These are phyloP conservation scores for Phytopythium litorale DNA, from an alignment of 352 stramenopile genomes.

Conservation along the genomic window DNA sequence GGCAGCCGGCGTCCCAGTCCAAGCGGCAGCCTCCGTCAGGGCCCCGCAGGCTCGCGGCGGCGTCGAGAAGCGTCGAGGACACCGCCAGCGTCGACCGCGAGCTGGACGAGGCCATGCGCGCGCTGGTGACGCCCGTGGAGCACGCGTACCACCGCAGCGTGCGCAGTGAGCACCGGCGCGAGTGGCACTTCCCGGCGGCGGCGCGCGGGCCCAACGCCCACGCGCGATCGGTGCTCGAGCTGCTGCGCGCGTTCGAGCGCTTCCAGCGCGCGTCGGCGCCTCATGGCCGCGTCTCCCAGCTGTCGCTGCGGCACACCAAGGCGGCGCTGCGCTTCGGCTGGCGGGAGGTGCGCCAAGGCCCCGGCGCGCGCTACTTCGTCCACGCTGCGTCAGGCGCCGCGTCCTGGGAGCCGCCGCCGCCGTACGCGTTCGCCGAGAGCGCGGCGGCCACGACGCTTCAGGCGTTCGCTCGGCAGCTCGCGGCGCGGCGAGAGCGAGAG, in stretches of 20 bases:
- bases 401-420: slow-evolving; percentile 47
- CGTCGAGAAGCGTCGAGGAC: not conserved
- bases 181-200: slow-evolving; percentile 45
- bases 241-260: slow-evolving; percentile 32
- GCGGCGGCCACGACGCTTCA: slow-evolving; percentile 63
- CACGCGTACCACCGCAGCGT: slow-evolving; percentile 53
- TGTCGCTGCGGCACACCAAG: slow-evolving; percentile 43
- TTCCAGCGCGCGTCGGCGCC: slow-evolving; percentile 21
- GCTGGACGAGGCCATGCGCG: not conserved
- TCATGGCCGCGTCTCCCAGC: slow-evolving; percentile 14
- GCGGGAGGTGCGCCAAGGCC: slow-evolving; percentile 24
- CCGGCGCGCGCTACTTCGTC: slow-evolving; percentile 35
- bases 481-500: slow-evolving; percentile 29
- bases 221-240: slow-evolving; percentile 30
- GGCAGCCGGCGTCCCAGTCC: not conserved
- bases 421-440: slow-evolving; percentile 68
- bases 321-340: slow-evolving; percentile 67
- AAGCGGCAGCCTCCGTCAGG: not conserved
- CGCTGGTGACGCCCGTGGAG: slow-evolving; percentile 7
- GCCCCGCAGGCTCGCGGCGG: slow-evolving; percentile 8
- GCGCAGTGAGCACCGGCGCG: slow-evolving; percentile 36
- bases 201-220: slow-evolving; percentile 52
- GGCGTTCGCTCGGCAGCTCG: slow-evolving; percentile 41
- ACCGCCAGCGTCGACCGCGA: not conserved
- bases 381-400: slow-evolving; percentile 35